Base-by-base conservation (phyloP, 2,329 filamentous ascomycete genomes). In the Emmonsia crescens region DNA sequence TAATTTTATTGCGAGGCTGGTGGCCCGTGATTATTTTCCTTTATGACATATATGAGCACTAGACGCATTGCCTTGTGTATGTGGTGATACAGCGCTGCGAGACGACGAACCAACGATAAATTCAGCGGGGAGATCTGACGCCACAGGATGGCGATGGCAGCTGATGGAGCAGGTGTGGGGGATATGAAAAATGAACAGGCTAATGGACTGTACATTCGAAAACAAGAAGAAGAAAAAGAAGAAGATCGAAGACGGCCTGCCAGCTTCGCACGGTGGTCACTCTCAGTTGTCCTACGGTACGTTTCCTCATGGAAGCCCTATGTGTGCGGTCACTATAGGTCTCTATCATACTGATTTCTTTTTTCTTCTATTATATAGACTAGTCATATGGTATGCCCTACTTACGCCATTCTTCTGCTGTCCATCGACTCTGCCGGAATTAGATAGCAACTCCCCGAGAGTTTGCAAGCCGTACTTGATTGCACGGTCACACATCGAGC, bases 321-420 rank as follows among this genome's bases (percentile, higher is more conserved):
- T n/a, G n/a, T n/a, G n/a, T n/a, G n/a, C n/a, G n/a, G n/a, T n/a
- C n/a, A n/a, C n/a, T n/a, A 8, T 5, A 31, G n/a, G 24, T 46
- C 24, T 38, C 5, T 27, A 27, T 31, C 24, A 31, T 57, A 21
- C 55, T 57, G 27, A 57, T 46, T 33, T 14, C 5, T 16, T 56
- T 27, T 56, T 21, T 27, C 42, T 44, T 44, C 21, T 19, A 33
- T 6, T 60, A 56, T 60, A 56, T 64, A 93, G 93, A 70, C 74
- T 96, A 52, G 74, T 87, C 62, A 88, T 90, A 24, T 99, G 93
- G 93, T 96, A 94, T 73, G 82, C 86, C 42, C 85, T 97, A 66
- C 75, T 91, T 64, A 94, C 89, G 29, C 78, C 94, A 61, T 76
- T 93, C 63, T 89, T 99, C 73, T 85, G 87, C 64, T 99, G 93